Evolutionary conservation across 2,329 filamentous ascomycete genomes (phyloP), one percentile per base, ranked within the genome.

Genomic region (Cryphonectria nitschkei): DNA sequence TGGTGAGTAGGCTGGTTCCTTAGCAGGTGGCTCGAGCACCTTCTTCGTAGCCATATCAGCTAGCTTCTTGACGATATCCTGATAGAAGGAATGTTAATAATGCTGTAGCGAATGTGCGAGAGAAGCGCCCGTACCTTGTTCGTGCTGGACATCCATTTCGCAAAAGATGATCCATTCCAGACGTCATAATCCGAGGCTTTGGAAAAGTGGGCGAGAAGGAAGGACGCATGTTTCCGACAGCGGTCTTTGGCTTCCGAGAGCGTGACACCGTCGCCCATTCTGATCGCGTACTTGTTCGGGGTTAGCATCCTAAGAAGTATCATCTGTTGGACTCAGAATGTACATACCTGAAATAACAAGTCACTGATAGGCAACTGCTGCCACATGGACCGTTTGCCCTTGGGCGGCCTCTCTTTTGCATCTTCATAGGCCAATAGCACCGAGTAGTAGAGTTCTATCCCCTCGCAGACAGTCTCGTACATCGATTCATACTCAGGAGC

Each of bases 401-500:
- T 74, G 34, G 67, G 37, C 8, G 41, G 50, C 19, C 7, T 58
- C 3, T 65, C 5, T 7, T 76, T 79, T 68, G 79, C 58, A 13
- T 77, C 76, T 63, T 83, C 81, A 75, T 92, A 90, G 13, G 87
- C 83, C 68, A 89, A 87, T 56, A 88, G 81, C 2, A 92, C 78
- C 68, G 84, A 86, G 77, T 92, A 92, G 74, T 93, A 87, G 29
- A 93, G 80, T 11, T 84, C 83, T 16, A 92, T 86, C 1, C 88
- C 90, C 77, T 92, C 85, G 67, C 86, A 84, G 84, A 92, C 92
- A 64, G 85, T 82, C 41, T 85, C 80, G 78, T 87, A 90, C 39
- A 88, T 87, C 7, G 80, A 75, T 66, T 81, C 80, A 77, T 93
- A 94, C 2, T 80, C 78, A 13, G 82, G 76, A n/a, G 86, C 82